Percentiles rank a stretch among this genome's conserved stretches.
Conservation (phyloP, 371 early-diverging fungal species). For the Circinella umbellata region DNA sequence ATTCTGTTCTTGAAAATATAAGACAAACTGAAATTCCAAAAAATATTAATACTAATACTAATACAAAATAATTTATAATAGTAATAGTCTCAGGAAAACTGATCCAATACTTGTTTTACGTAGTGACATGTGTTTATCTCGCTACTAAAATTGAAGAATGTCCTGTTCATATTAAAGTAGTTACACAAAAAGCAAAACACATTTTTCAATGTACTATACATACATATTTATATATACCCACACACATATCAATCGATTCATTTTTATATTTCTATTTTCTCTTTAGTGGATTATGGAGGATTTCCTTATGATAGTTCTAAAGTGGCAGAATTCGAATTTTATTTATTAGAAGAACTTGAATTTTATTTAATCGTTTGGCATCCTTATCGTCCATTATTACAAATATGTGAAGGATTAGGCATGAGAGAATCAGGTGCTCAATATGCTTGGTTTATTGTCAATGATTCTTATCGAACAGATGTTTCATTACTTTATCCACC, state of each 20-base stretch:
- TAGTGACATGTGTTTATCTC: constrained; percentile 82
- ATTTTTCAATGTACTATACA: constrained; percentile 65
- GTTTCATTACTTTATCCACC: constrained; percentile 86
- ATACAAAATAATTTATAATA: constrained; percentile 33
- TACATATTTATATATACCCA: too few species aligned
- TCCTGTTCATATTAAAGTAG: constrained; percentile 83
- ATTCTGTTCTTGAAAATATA: constrained; percentile 71
- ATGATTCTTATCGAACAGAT: constrained; percentile 81
- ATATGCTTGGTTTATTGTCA: constrained; percentile 84
- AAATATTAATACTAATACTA: too few species aligned
- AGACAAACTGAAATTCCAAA: constrained; percentile 64
- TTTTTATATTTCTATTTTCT: too few species aligned
- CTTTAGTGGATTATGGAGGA: constrained; percentile 53
- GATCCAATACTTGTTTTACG: constrained; percentile 83
- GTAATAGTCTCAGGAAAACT: constrained; percentile 70
- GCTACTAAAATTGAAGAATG: constrained; percentile 92
- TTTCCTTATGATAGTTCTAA: constrained; percentile 77
- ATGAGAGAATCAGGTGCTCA: constrained; percentile 68
- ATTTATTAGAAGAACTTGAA: constrained; percentile 86
- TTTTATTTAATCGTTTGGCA: constrained; percentile 88
- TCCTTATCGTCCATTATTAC: constrained; percentile 80
- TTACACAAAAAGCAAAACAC: constrained; percentile 72
- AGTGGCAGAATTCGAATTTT: constrained; percentile 92
- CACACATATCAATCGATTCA: too few species aligned
- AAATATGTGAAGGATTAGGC: constrained; percentile 62